Evolutionary conservation across 768 basidiomycete species (phyloP).

Genomic region (Lactarius evosmus): DNA sequence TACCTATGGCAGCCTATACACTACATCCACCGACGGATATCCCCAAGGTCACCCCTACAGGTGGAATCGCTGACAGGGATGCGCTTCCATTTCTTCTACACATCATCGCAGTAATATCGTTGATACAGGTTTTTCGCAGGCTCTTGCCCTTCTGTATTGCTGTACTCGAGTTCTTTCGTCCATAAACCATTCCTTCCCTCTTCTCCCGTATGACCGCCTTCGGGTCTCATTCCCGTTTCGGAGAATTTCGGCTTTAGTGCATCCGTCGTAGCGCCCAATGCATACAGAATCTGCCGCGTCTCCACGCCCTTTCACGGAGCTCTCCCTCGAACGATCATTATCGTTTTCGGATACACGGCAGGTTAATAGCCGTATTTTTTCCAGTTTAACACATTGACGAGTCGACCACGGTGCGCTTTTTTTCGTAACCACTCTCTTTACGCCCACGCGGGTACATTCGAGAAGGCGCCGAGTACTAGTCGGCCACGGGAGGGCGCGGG

Average conservation of each 20-base stretch:
- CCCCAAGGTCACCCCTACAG: constrained; percentile 93
- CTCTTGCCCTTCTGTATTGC: constrained; percentile 74
- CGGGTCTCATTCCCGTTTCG: constrained; percentile 63
- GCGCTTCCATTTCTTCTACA: constrained; percentile 34
- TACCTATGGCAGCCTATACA: constrained; percentile 62
- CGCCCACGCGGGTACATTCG: constrained; percentile 42
- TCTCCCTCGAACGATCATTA: constrained; percentile 53
- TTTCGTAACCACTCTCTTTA: constrained; percentile 71
- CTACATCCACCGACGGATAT: constrained; percentile 90
- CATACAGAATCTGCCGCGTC: constrained; percentile 76
- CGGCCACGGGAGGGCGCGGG: constrained; percentile 20
- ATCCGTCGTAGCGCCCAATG: constrained; percentile 84
- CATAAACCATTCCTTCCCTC: constrained; percentile 63
- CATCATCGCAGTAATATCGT: neutral
- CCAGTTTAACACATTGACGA: constrained; percentile 71
- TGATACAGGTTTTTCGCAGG: constrained; percentile 67
- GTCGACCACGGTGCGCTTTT: constrained; percentile 65
- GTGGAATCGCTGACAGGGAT: constrained; percentile 88
- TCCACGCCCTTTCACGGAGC: constrained; percentile 45
- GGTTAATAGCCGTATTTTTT: constrained; percentile 71
- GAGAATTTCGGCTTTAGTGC: constrained; percentile 88
- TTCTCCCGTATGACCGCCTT: constrained; percentile 65
- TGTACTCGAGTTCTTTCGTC: constrained; percentile 65
- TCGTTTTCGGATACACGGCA: constrained; percentile 80
- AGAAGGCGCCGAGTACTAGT: constrained; percentile 21